Evolutionary conservation across 2,329 filamentous ascomycete genomes (phyloP).

Genomic region (Trichoderma oligosporum): DNA sequence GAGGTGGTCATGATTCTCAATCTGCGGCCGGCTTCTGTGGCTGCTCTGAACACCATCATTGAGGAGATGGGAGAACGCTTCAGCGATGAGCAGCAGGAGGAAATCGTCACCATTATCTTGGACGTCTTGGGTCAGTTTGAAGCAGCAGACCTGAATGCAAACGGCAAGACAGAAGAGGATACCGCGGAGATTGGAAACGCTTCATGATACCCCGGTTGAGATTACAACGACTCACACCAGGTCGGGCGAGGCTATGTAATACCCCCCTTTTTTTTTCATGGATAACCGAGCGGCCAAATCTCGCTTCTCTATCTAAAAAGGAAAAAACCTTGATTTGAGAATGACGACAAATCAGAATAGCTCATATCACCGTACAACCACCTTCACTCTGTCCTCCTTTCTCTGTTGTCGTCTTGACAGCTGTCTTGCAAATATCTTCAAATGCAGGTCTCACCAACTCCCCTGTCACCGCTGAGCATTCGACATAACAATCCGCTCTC

Average conservation of each 20-base stretch:
- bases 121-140: slow-evolving; percentile 55
- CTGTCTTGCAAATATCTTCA: slow-evolving; percentile 58
- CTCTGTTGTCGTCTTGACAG: slow-evolving; percentile 44
- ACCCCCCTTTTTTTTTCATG: not conserved
- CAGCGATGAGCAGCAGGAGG: slow-evolving; percentile 53
- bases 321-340: not conserved
- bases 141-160: slow-evolving; percentile 30
- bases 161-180: slow-evolving; percentile 35
- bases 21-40: slow-evolving; percentile 54
- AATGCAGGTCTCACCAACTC: slow-evolving; percentile 56
- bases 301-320: not conserved
- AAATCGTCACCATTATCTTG: slow-evolving; percentile 54
- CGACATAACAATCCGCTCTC: slow-evolving; percentile 60
- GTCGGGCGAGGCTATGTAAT: too few relatives aligned
- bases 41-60: slow-evolving; percentile 58
- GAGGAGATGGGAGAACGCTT: slow-evolving; percentile 63
- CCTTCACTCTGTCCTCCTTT: slow-evolving; percentile 53
- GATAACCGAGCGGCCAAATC: not conserved
- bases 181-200: slow-evolving; percentile 37
- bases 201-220: slow-evolving; percentile 20
- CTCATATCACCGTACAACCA: slow-evolving; percentile 50
- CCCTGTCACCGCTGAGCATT: slow-evolving; percentile 59
- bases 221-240: not conserved
- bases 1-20: slow-evolving; percentile 68
- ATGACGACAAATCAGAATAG: not conserved